Conservation (phyloP, 2,329 filamentous ascomycete genomes). For the Colletotrichum siamense region DNA sequence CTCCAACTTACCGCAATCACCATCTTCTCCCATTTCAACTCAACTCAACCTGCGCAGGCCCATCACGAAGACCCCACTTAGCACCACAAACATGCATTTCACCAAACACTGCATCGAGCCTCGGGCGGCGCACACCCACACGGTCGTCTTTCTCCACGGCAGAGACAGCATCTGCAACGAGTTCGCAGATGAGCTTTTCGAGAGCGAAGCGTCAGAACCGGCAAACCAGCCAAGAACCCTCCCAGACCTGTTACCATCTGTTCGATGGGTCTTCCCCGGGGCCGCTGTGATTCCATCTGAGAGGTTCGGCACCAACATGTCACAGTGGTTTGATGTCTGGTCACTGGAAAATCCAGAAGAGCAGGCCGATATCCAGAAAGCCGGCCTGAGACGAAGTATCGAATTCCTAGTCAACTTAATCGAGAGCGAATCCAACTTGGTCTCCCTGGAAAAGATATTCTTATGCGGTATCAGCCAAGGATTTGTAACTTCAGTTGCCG, state of each 20-base stretch:
- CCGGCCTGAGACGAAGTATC: constrained; percentile 28
- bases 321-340: constrained; percentile 36
- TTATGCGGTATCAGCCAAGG: constrained; percentile 37
- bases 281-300: constrained; percentile 22
- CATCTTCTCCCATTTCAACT: not conserved
- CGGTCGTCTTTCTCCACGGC: constrained; percentile 52
- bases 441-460: constrained; percentile 30
- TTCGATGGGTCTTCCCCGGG: constrained; percentile 35
- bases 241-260: constrained; percentile 24
- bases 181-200: constrained; percentile 46
- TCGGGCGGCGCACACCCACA: constrained; percentile 44
- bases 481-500: constrained; percentile 29
- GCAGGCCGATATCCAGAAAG: constrained; percentile 24
- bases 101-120: not conserved
- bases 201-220: constrained; percentile 32
- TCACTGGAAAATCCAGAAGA: constrained; percentile 16
- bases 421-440: constrained; percentile 24
- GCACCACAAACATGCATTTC: not conserved
- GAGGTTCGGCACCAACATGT: constrained; percentile 25
- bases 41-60: not conserved
- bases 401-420: constrained; percentile 23
- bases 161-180: constrained; percentile 42
- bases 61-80: not conserved
- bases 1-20: not conserved
- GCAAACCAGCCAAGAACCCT: constrained; percentile 25